Conservation (phyloP, 192 early-diverging fungal species). For the Rhizoclosmatium sp. region DNA sequence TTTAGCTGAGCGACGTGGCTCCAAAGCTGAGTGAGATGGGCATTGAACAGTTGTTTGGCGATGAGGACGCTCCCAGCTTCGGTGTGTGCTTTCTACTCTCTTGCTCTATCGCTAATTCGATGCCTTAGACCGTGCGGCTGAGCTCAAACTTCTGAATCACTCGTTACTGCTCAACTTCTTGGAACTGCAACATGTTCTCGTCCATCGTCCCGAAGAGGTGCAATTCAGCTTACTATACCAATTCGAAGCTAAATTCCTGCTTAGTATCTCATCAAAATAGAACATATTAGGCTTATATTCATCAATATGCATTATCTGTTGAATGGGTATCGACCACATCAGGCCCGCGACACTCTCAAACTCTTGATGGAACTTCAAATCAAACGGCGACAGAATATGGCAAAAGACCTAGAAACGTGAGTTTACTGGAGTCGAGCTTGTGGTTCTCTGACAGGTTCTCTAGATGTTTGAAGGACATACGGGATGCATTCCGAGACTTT, state of each 20-base stretch:
- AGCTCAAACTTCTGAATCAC: constrained; percentile 44
- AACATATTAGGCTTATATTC: constrained; percentile 44
- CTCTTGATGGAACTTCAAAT: constrained; percentile 39
- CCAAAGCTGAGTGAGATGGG: constrained; percentile 23
- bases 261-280: constrained; percentile 36
- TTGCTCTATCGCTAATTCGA: neutral
- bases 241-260: neutral
- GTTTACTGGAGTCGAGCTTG: neutral
- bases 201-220: constrained; percentile 31
- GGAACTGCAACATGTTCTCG: constrained; percentile 35
- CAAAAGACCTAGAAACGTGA: constrained; percentile 22
- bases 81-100: neutral
- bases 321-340: constrained; percentile 44
- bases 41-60: constrained; percentile 35
- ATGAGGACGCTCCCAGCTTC: constrained; percentile 16
- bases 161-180: constrained; percentile 42
- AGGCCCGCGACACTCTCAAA: constrained; percentile 42
- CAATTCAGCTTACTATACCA: neutral
- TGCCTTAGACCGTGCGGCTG: constrained; percentile 27
- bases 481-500: neutral
- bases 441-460: neutral
- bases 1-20: constrained; percentile 22
- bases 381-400: constrained; percentile 20
- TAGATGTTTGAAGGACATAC: neutral
- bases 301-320: constrained; percentile 47